Conservation (phyloP, 768 basidiomycete species). For the Auriscalpium orientale region DNA sequence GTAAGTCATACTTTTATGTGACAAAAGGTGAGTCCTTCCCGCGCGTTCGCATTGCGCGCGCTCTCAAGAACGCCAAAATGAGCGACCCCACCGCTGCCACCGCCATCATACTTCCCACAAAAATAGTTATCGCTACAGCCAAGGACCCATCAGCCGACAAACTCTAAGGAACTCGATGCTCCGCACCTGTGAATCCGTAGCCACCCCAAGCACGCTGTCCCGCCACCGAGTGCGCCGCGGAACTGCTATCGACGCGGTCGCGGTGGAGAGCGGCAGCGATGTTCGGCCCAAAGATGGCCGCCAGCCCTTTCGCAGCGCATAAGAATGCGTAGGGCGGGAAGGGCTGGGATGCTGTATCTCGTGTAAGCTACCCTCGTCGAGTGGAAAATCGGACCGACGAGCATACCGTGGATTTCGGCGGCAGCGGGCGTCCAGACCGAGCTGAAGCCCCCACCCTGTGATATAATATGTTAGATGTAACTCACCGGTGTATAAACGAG, state of each 20-base stretch:
- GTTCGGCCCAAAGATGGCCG: not conserved
- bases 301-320: not conserved
- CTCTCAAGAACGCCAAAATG: not conserved
- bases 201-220: not conserved
- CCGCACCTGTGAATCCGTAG: not conserved
- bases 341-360: not conserved
- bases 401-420: not conserved
- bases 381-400: not conserved
- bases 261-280: not conserved
- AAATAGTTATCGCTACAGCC: not conserved
- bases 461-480: not conserved
- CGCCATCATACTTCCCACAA: slow-evolving; percentile 2
- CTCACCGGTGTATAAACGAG: not conserved
- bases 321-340: not conserved
- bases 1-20: no score
- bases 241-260: not conserved
- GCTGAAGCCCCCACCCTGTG: not conserved
- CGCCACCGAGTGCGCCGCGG: not conserved
- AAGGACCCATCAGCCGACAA: not conserved
- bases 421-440: not conserved
- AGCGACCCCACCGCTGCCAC: slow-evolving; percentile 1
- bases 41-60: not conserved
- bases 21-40: no score
- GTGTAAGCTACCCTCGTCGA: not conserved
- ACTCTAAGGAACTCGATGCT: no score